Percentiles rank a stretch among this genome's conserved stretches.
Conservation (phyloP, 1,284 basidiomycete genomes). For the Waitea zeae region DNA sequence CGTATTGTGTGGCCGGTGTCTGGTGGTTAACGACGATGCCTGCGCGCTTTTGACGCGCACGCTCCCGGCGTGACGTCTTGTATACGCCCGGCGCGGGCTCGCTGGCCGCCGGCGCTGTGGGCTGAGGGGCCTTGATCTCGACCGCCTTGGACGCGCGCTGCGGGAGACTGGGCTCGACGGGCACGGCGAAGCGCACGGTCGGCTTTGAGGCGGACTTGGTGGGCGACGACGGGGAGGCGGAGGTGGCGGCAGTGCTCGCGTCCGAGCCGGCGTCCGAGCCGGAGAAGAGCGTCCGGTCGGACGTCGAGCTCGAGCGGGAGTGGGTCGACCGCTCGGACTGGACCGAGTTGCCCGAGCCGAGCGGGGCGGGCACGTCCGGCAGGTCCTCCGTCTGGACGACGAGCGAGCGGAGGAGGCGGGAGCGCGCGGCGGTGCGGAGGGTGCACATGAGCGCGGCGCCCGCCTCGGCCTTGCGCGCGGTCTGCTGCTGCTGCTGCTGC, state of each 20-base stretch:
- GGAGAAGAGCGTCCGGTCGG: constrained; percentile 46
- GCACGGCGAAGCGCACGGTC: too few relatives aligned
- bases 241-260: too few relatives aligned
- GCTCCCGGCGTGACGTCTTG: constrained; percentile 32
- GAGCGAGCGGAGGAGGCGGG: too few relatives aligned
- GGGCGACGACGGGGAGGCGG: constrained; percentile 12
- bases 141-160: too few relatives aligned
- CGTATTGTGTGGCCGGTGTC: constrained; percentile 62
- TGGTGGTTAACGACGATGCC: constrained; percentile 53
- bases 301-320: constrained; percentile 60
- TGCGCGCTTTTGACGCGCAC: constrained; percentile 45
- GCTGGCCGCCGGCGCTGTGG: background rate
- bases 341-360: constrained; percentile 35
- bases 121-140: background rate
- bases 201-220: constrained; percentile 19
- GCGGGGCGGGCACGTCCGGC: constrained; percentile 40
- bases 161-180: too few relatives aligned
- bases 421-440: too few relatives aligned
- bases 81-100: too few relatives aligned
- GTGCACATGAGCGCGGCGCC: too few relatives aligned
- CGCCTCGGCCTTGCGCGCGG: too few relatives aligned
- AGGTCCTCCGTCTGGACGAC: too few relatives aligned
- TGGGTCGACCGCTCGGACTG: constrained; percentile 43
- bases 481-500: too few relatives aligned
- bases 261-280: constrained; percentile 25